Evolutionary conservation across 345 rosid species (phyloP), one percentile per base, ranked within the genome.

Genomic region (Corchorus olitorius): DNA sequence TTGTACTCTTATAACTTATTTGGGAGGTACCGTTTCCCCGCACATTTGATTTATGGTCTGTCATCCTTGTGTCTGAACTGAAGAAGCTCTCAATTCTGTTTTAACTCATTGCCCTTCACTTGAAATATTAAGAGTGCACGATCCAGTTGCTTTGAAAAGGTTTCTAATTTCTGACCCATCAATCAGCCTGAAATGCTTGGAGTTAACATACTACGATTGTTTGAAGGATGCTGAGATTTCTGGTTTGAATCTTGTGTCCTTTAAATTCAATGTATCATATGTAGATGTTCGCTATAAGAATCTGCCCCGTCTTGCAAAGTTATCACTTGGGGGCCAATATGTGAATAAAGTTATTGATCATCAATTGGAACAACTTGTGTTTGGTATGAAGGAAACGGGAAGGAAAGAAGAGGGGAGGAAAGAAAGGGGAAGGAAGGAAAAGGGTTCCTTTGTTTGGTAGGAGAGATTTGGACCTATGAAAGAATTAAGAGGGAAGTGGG

Each of bases 131-230:
- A 14, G 5, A 15, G 37, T 74, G 33, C 2, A 6, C 13, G 2
- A 3, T 7, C 19, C 69, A 45, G 5, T 3, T 20, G 0, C 4
- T 22, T 53, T 59, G 3, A 52, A 17, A 4, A 14, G n/a, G 22
- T 49, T 75, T 7, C 64, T 17, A 19, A 58, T 75, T 27, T 56
- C 12, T 0, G 77, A 70, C 34, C 35, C 72, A 64, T 75, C 62
- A 52, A 49, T 75, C 37, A 20, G 10, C 4, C 37, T 75, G 37
- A 64, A 52, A 61, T 11, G 65, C 9, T 64, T 64, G 62, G 77
- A 63, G 45, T 20, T 64, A 13, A 8, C 0, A 16, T 0, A 6
- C 6, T 75, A 71, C 48, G n/a, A 5, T 5, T 1, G 1, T 2
- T 15, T 64, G 2, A 11, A 50, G 50, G 27, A 14, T 17, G 20